Base-by-base conservation (phyloP, 78 protist genomes). In the slime mould (Dictyostelium discoideum) region DNA sequence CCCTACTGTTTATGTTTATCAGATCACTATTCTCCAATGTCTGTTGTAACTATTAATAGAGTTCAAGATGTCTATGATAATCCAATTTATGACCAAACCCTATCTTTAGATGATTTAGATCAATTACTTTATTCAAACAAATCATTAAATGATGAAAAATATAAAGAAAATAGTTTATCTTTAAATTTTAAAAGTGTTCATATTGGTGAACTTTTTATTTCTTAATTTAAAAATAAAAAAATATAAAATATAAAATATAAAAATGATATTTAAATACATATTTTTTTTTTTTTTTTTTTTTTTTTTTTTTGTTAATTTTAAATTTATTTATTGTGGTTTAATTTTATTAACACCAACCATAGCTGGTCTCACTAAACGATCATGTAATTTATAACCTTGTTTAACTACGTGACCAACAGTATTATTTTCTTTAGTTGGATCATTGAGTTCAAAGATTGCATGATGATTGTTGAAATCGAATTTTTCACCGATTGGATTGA, bases 401-500 rank as follows among this genome's bases (percentile, higher is more conserved):
- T 90, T 90, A 14, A 83, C 89, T 2, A 90, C 95, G 13, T 37
- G 22, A 6, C 85, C 85, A 26, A 90, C 39, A 14, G 95, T 90
- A 32, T 86, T 86, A 22, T 40, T 22, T 40, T 90, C 95, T 37
- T 50, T 48, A 16, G 95, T n/a, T 67, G 95, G 57, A 50, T 90
- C 95, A 20, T 80, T n/a, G 18, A 90, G 32, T 82, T 90, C 86
- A 83, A 32, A 90, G 88, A 90, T 82, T 29, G 95, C 95, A 24
- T 90, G 80, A 54, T 90, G 95, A 6, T 20, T 16, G 26, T 90
- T 90, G 85, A 40, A 83, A 73, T 90, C 95, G 54, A 90, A 90
- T 37, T 90, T 90, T 39, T 90, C 95, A 50, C 95, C 95, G 37
- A 90, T 3, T 90, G 95, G 95, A 82, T 82, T 69, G 72, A 82